A percentile compares a stretch with the other conserved stretches of the same genome.
Evolutionary conservation across 2,329 filamentous ascomycete genomes (phyloP).

Genomic region (Fusarium sp.): DNA sequence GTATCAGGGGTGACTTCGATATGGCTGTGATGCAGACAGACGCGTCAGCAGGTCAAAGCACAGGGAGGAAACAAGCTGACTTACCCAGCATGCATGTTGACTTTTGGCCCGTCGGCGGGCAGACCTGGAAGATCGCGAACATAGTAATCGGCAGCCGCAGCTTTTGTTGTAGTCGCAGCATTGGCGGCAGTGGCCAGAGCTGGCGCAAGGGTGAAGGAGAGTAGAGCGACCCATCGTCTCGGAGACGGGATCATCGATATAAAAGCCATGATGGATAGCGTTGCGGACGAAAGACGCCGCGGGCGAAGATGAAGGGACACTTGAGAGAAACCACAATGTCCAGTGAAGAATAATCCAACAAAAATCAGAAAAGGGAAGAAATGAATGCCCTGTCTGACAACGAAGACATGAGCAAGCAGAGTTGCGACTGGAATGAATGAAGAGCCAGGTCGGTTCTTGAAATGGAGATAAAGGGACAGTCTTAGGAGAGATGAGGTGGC

Average conservation of each 20-base stretch:
- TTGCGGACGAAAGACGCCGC: conserved; percentile 37
- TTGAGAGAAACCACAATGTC: conserved; percentile 6
- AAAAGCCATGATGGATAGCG: conserved; percentile 42
- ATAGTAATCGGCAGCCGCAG: conserved; percentile 80
- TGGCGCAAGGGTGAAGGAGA: conserved; percentile 57
- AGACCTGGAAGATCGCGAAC: conserved; percentile 86
- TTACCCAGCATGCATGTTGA: conserved; percentile 99
- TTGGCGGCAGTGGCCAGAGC: conserved; percentile 48
- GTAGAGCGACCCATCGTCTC: conserved; percentile 48
- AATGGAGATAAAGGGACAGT: conserved; percentile 17
- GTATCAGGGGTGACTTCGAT: conserved; percentile 87
- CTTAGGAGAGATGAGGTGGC: conserved; percentile 37
- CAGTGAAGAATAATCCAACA: conserved; percentile 4
- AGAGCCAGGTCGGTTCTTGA: conserved; percentile 9
- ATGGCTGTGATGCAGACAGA: conserved; percentile 68
- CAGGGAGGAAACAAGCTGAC: conserved; percentile 47
- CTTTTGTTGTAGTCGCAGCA: conserved; percentile 40
- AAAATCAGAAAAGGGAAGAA: conserved; percentile 12
- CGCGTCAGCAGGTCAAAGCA: conserved; percentile 39
- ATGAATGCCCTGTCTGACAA: conserved; percentile 2
- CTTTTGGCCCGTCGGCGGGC: conserved; percentile 74
- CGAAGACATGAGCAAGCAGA: conserved; percentile 24
- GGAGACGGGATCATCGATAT: conserved; percentile 40
- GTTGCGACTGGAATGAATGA: conserved; percentile 32
- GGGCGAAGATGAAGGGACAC: conserved; percentile 11